A percentile compares a stretch with the other conserved stretches of the same genome.
Conservation (phyloP, 495 filamentous ascomycete genomes). For the Neurospora sp. region DNA sequence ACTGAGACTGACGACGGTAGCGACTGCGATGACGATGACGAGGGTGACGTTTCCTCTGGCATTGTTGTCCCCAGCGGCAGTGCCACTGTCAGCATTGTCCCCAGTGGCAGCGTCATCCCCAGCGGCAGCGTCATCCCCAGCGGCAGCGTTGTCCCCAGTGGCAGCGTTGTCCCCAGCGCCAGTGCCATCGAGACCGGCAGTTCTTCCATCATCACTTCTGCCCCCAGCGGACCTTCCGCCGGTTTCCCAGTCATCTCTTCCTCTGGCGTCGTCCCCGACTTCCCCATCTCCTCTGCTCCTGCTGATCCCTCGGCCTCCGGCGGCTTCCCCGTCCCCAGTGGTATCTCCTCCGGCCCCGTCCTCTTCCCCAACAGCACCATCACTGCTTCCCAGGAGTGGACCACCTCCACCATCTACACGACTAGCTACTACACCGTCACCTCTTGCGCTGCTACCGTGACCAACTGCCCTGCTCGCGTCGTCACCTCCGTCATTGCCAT, state of each 20-base stretch:
- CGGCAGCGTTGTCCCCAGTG: constrained; percentile 3
- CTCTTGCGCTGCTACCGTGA: constrained; percentile 47
- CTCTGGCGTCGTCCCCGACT: constrained; percentile 45
- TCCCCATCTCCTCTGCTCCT: constrained; percentile 50
- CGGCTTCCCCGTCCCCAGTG: constrained; percentile 48
- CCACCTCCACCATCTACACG: constrained; percentile 50
- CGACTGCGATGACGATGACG: background rate
- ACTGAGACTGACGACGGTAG: background rate
- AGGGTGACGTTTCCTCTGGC: background rate
- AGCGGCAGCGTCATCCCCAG: background rate
- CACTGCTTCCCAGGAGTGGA: constrained; percentile 20
- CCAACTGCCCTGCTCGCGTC: constrained; percentile 48
- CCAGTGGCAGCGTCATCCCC: background rate
- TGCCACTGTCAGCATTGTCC: background rate
- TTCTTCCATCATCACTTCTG: background rate
- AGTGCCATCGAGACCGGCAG: background rate
- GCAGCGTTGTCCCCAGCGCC: background rate
- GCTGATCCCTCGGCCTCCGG: constrained; percentile 44
- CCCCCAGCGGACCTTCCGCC: constrained; percentile 39
- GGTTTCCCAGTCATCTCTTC: constrained; percentile 50
- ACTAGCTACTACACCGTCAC: constrained; percentile 50
- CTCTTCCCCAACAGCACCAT: background rate
- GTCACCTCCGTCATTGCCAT: constrained; percentile 47
- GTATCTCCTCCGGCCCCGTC: constrained; percentile 30
- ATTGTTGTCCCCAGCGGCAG: background rate